Conservation (phyloP, 148 eudicot species). For the Limonium bicolor region DNA sequence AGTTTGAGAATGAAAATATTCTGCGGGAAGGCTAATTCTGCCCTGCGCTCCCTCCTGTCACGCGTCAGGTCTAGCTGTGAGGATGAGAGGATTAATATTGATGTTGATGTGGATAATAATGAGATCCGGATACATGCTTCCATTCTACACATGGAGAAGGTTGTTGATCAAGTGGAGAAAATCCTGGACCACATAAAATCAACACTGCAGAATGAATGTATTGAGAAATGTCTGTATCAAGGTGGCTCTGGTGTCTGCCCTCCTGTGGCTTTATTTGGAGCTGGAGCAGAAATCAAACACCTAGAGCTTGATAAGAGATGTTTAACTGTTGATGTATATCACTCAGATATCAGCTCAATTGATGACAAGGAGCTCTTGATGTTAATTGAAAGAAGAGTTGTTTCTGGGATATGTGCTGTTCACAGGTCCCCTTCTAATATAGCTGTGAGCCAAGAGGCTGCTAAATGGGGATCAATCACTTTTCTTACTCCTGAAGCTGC, state of each 20-base stretch:
- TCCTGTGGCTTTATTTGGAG: slow-evolving; percentile 75
- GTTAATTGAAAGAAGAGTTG: slow-evolving; percentile 47
- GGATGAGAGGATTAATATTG: slow-evolving; percentile 54
- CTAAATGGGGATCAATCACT: slow-evolving; percentile 76
- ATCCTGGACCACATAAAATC: slow-evolving; percentile 40
- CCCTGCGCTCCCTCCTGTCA: slow-evolving; percentile 32
- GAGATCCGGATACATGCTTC: slow-evolving; percentile 36
- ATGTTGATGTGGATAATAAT: slow-evolving; percentile 52
- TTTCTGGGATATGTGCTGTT: slow-evolving; percentile 44
- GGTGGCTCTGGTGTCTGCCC: slow-evolving; percentile 51
- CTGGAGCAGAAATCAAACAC: slow-evolving; percentile 88
- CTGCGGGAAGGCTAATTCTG: slow-evolving; percentile 47
- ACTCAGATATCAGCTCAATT: slow-evolving; percentile 23
- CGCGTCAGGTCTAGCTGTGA: slow-evolving; percentile 22
- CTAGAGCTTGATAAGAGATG: slow-evolving; percentile 77
- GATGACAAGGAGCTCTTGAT: slow-evolving; percentile 64
- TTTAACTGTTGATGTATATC: slow-evolving; percentile 60
- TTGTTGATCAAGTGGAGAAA: slow-evolving; percentile 16
- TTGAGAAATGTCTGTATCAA: slow-evolving; percentile 47
- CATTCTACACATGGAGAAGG: slow-evolving; percentile 33
- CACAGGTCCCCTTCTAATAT: slow-evolving; percentile 29
- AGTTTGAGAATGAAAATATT: slow-evolving; percentile 45
- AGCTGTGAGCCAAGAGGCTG: slow-evolving; percentile 33
- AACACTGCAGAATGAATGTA: slow-evolving; percentile 50
- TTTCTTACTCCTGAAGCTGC: slow-evolving; percentile 81